These are phyloP conservation scores for Stephania yunnanensis DNA, from an alignment of 164 flowering plant species.

Conservation along the genomic window DNA sequence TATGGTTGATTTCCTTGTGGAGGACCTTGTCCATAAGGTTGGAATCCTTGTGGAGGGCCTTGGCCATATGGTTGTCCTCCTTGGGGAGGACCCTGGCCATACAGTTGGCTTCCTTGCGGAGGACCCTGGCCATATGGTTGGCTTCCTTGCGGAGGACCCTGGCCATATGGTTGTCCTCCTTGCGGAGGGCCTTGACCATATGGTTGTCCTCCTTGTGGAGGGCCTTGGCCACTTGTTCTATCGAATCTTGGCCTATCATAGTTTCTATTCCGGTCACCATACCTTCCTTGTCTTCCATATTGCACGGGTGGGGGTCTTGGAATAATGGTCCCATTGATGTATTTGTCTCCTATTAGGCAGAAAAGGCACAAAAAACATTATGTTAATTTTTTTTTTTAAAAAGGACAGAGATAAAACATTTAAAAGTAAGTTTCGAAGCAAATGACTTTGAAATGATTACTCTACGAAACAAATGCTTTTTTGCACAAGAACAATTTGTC, in stretches of 20 bases:
- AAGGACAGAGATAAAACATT: too few relatives aligned
- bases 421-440: not conserved
- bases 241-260: constrained; percentile 22
- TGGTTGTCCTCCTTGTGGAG: constrained; percentile 25
- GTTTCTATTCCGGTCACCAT: constrained; percentile 33
- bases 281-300: constrained; percentile 40
- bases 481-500: not conserved
- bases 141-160: constrained; percentile 28
- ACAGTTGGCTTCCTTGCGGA: constrained; percentile 15
- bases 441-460: not conserved
- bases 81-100: constrained; percentile 24
- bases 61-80: constrained; percentile 20
- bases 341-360: constrained; percentile 68
- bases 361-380: not conserved
- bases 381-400: too few relatives aligned
- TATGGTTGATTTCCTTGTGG: constrained; percentile 15
- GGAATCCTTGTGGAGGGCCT: constrained; percentile 21
- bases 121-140: constrained; percentile 15
- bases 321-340: constrained; percentile 73
- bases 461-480: not conserved
- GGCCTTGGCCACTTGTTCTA: constrained; percentile 27
- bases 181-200: constrained; percentile 19
- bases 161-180: constrained; percentile 7
- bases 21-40: constrained; percentile 14
- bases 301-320: constrained; percentile 80